These are phyloP conservation scores for Leptographium procerum DNA, from an alignment of 2,329 filamentous ascomycete species.

Conservation along the genomic window DNA sequence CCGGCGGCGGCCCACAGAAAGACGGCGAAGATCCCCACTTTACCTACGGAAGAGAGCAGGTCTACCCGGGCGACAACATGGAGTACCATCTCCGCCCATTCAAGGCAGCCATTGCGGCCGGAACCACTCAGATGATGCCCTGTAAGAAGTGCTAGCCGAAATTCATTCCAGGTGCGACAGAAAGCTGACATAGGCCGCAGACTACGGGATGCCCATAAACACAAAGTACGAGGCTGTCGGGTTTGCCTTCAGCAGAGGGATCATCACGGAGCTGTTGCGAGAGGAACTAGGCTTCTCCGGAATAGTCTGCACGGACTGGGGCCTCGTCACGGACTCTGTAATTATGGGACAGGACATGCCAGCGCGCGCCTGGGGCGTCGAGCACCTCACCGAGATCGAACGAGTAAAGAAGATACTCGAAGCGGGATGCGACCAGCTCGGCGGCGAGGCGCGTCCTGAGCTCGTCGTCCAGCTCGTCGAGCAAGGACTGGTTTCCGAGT, in stretches of 20 bases:
- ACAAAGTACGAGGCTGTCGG: conserved; percentile 34
- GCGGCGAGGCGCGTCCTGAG: conserved; percentile 36
- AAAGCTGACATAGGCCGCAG: too few relatives aligned
- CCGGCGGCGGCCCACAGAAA: conserved; percentile 35
- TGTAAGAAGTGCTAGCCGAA: neutral
- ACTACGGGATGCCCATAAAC: conserved; percentile 24
- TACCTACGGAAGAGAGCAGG: conserved; percentile 37
- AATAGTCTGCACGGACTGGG: conserved; percentile 42
- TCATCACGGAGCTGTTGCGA: conserved; percentile 37
- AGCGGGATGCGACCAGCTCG: conserved; percentile 40
- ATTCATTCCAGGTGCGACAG: neutral
- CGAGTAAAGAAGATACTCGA: conserved; percentile 31
- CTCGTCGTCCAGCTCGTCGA: conserved; percentile 35
- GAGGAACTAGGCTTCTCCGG: conserved; percentile 37
- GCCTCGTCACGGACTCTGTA: conserved; percentile 33
- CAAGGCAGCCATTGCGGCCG: conserved; percentile 35
- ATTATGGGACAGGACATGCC: conserved; percentile 33
- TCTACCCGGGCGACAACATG: conserved; percentile 38
- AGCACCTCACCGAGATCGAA: conserved; percentile 30
- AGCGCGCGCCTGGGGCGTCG: conserved; percentile 38
- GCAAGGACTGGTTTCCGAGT: conserved; percentile 27
- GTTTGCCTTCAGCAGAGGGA: conserved; percentile 38
- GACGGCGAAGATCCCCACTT: conserved; percentile 42
- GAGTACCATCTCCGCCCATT: conserved; percentile 40
- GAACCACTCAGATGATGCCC: conserved; percentile 37